These are phyloP conservation scores for Sporothrix mexicana DNA, from an alignment of 2,329 filamentous ascomycete genomes.

Conservation along the genomic window DNA sequence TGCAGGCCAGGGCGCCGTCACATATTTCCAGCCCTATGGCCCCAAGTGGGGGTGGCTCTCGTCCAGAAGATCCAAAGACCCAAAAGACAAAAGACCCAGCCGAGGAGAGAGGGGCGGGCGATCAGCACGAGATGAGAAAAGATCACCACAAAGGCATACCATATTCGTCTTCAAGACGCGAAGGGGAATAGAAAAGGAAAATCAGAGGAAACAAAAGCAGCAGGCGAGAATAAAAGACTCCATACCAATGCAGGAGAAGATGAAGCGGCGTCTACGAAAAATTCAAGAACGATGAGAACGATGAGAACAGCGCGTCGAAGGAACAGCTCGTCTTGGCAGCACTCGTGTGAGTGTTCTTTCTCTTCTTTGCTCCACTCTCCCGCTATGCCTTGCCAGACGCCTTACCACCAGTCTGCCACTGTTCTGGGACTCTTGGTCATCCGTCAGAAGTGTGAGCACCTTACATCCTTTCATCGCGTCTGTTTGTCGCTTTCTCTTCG, in stretches of 20 bases:
- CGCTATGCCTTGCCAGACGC: neutral
- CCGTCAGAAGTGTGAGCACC: conserved; percentile 16
- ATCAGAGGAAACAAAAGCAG: neutral
- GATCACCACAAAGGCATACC: neutral
- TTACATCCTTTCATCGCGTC: neutral
- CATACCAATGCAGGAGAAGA: neutral
- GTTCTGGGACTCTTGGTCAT: conserved; percentile 5
- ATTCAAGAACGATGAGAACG: too few species aligned
- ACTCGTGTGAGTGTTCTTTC: neutral
- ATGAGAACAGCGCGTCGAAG: neutral
- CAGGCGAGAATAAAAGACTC: too few species aligned
- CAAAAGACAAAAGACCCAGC: too few species aligned
- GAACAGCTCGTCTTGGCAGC: neutral
- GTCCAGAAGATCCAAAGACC: too few species aligned
- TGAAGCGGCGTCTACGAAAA: neutral
- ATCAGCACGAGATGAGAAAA: neutral
- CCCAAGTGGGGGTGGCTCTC: neutral
- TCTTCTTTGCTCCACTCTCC: neutral
- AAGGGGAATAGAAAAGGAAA: neutral
- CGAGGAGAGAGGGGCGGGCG: neutral
- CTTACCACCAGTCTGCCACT: neutral
- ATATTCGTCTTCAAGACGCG: neutral
- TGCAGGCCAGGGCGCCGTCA: neutral
- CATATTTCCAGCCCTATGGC: conserved; percentile 20
- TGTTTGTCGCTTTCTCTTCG: too few species aligned